phyloP scores from a whole-genome alignment of 163 green algal species.

The Prototheca cutis region DNA sequence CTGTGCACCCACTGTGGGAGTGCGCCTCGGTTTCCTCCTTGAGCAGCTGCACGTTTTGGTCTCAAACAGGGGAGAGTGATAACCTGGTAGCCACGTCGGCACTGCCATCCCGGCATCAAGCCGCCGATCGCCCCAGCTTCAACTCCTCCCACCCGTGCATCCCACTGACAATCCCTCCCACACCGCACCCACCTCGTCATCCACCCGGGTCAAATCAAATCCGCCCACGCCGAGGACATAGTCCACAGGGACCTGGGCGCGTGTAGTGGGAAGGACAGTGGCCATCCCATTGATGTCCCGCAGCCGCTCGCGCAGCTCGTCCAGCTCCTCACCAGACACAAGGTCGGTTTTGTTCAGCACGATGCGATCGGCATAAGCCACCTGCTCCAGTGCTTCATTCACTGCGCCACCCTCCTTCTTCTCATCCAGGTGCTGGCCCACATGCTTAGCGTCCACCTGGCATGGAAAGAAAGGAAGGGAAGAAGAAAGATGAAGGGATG shows the following conservation, averaged over 20 bases:
- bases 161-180: not conserved
- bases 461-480: not conserved
- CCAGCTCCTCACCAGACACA: conserved; percentile 47
- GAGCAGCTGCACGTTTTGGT: no score
- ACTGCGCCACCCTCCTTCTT: conserved; percentile 30
- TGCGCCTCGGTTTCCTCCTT: no score
- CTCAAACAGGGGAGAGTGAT: no score
- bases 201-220: conserved; percentile 74
- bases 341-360: conserved; percentile 94
- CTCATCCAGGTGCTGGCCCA: conserved; percentile 50
- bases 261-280: conserved; percentile 30
- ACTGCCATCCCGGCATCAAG: no score
- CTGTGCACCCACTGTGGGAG: no score
- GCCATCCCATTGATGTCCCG: conserved; percentile 61
- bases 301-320: conserved; percentile 44
- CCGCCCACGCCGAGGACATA: conserved; percentile 87
- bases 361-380: conserved; percentile 84
- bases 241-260: conserved; percentile 49
- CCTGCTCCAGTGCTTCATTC: conserved; percentile 88
- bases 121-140: no score
- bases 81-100: no score
- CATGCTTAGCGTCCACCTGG: conserved; percentile 80
- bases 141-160: conserved; percentile 2
- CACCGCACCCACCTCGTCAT: conserved; percentile 16
- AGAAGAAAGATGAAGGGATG: no score